Evolutionary conservation across 495 filamentous ascomycete genomes (phyloP), one percentile per base, ranked within the genome.

Genomic region (Staphylotrichum longicolle): DNA sequence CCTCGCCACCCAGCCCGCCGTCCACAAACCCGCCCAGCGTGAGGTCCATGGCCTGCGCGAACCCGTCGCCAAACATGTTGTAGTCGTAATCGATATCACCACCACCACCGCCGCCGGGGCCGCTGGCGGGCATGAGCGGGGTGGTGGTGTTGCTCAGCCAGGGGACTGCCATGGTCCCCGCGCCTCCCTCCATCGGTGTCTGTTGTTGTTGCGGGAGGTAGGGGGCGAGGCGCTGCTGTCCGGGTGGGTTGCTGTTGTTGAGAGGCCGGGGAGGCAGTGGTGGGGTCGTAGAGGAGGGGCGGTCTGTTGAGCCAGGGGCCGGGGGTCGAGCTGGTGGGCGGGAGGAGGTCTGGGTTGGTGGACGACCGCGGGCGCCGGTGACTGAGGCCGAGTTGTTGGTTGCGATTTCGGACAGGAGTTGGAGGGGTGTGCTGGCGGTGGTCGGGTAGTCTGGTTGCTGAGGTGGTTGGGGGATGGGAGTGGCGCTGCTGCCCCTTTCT

Each of bases 381-480:
- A 42, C n/a, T 9, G 73, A 39, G 20, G 68, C 70, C n/a, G 75
- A 74, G 45, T 87, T 79, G 12, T 81, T 81, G 60, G 83, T 85
- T 34, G 87, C 87, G 41, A 89, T 81, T 67, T 88, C 87, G 58
- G 86, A 88, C 14, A 91, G 78, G 7, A 91, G 69, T 56, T 88
- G 85, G 12, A 89, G 76, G 0, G 83, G 84, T 0, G 83, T 85
- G 62, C 81, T 82, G 15, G 74, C 73, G 3, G 72, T 69, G 51
- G 68, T 65, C 14, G 65, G 60, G 45, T 68, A 74, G 57, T 59
- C 59, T 9, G 63, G 65, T 56, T 67, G 65, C 20, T 61, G 67
- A 14, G 54, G 63, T n/a, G 27, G 52, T 15, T 50, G 47, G 1
- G 50, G 53, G n/a, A 48, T 52, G 8, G 65, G 42, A 68, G 67